Conservation (phyloP, 805 yeast genomes). For the Zygoascus tannicola region DNA sequence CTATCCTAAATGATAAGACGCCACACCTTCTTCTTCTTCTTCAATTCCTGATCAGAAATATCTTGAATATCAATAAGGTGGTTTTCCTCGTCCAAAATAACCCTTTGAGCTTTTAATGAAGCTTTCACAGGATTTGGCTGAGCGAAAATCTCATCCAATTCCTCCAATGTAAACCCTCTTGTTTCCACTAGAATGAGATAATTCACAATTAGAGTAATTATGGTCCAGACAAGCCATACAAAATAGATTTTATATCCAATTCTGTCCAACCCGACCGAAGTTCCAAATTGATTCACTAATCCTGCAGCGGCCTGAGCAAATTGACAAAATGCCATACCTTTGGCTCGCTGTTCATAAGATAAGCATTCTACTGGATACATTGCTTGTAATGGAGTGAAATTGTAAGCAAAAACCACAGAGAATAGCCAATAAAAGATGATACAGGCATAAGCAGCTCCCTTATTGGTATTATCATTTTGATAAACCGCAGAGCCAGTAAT, state of each 20-base stretch:
- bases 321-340: constrained; percentile 23
- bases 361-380: constrained; percentile 27
- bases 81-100: constrained; percentile 1
- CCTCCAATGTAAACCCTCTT: constrained; percentile 69
- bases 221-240: constrained; percentile 26
- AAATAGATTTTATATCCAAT: constrained; percentile 29
- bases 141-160: constrained; percentile 52
- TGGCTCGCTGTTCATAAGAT: constrained; percentile 27
- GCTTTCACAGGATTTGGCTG: constrained; percentile 15
- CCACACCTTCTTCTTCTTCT: too few relatives aligned
- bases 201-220: constrained; percentile 32
- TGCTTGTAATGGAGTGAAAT: constrained; percentile 32
- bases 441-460: constrained; percentile 15
- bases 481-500: constrained; percentile 21
- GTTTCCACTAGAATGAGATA: constrained; percentile 68
- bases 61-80: neutral
- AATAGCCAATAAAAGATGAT: constrained; percentile 5
- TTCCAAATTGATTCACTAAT: constrained; percentile 22
- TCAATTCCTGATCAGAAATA: too few relatives aligned
- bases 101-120: constrained; percentile 6
- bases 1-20: too few relatives aligned
- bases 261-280: constrained; percentile 26
- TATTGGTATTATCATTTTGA: constrained; percentile 18
- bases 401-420: constrained; percentile 12
- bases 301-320: constrained; percentile 25